phyloP scores from a whole-genome alignment of 352 stramenopile species.

The Pythium pyrilobum region DNA sequence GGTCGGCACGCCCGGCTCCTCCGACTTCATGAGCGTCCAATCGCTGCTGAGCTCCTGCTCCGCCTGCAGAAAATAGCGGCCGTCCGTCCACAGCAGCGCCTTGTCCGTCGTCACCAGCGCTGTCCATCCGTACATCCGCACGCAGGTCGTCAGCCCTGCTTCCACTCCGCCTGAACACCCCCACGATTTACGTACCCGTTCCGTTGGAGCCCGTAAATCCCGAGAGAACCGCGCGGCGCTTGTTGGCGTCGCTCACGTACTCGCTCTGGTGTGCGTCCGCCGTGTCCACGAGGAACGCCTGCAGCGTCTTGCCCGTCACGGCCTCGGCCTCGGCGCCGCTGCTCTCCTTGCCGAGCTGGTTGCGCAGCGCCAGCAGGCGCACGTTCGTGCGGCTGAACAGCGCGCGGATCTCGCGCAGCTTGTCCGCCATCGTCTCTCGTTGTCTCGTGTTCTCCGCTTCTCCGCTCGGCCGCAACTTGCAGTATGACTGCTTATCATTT shows the following conservation, averaged over 20 bases:
- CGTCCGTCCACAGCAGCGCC: constrained; percentile 97
- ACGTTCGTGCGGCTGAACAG: constrained; percentile 62
- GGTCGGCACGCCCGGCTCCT: constrained; percentile 88
- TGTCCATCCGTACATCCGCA: too few relatives aligned
- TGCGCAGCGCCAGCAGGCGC: constrained; percentile 55
- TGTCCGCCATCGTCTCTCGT: constrained; percentile 29
- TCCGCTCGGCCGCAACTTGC: constrained; percentile 7
- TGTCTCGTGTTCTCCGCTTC: neutral
- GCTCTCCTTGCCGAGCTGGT: constrained; percentile 45
- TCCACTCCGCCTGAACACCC: too few relatives aligned
- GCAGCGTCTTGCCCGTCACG: constrained; percentile 44
- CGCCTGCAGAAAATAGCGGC: constrained; percentile 97
- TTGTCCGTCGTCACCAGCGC: constrained; percentile 77
- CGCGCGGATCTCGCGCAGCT: constrained; percentile 54
- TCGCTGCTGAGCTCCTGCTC: constrained; percentile 88
- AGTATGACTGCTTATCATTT: constrained; percentile 3
- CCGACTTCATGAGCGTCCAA: constrained; percentile 96
- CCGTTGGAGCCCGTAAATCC: constrained; percentile 97
- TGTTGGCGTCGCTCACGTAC: constrained; percentile 96
- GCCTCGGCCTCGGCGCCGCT: constrained; percentile 8
- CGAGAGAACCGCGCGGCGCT: constrained; percentile 93
- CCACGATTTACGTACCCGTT: constrained; percentile 52
- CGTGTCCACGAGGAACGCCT: constrained; percentile 93
- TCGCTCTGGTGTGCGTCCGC: constrained; percentile 98
- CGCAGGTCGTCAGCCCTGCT: too few relatives aligned